Percentiles rank a stretch among this genome's conserved stretches.
Conservation (phyloP, 1,284 basidiomycete genomes). For the Peniophora sp. region DNA sequence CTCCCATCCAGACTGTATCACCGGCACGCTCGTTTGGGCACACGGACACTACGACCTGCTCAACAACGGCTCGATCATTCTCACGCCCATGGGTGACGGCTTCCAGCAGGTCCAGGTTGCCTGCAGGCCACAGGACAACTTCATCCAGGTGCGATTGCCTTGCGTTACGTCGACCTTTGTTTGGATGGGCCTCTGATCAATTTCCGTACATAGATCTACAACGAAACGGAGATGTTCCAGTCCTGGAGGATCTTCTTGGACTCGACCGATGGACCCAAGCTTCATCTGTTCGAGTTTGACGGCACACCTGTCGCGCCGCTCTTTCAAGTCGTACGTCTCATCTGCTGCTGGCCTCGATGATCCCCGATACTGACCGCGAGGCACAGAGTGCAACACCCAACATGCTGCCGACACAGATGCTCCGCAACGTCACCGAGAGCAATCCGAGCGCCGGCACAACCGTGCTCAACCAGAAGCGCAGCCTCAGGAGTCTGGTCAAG, state of each 20-base stretch:
- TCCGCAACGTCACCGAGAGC: conserved; percentile 36
- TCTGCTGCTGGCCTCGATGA: no score
- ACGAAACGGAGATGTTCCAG: conserved; percentile 52
- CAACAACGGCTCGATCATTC: conserved; percentile 68
- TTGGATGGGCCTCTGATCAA: no score
- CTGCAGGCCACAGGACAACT: conserved; percentile 79
- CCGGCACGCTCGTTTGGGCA: conserved; percentile 77
- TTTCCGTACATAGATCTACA: conserved; percentile 56
- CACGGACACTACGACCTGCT: conserved; percentile 71
- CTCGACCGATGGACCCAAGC: conserved; percentile 42
- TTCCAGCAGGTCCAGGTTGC: conserved; percentile 89
- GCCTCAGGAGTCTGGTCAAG: background rate
- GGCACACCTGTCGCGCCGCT: conserved; percentile 53
- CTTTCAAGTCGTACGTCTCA: conserved; percentile 27
- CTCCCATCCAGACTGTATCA: conserved; percentile 72
- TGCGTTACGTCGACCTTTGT: no score
- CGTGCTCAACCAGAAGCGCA: background rate
- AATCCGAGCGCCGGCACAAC: conserved; percentile 6
- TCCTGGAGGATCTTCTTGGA: conserved; percentile 58
- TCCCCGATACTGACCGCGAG: no score
- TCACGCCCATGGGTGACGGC: conserved; percentile 73
- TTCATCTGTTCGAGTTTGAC: conserved; percentile 61
- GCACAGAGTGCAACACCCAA: conserved; percentile 33
- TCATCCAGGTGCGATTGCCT: conserved; percentile 48
- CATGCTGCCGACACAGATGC: conserved; percentile 57